Conservation (phyloP, 2,329 filamentous ascomycete genomes). For the Botryotinia narcissicola region DNA sequence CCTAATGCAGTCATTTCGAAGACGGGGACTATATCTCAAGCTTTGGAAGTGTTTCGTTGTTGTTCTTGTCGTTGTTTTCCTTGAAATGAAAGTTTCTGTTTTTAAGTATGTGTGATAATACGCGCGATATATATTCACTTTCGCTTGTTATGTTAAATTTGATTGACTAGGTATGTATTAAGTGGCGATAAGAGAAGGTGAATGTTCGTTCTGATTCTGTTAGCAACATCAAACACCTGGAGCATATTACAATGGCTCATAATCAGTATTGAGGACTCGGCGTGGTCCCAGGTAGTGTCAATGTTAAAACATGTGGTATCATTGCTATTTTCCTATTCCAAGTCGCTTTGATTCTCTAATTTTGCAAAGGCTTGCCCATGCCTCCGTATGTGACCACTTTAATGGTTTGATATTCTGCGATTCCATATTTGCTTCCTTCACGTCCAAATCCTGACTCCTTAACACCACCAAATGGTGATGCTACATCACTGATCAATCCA, state of each 20-base stretch:
- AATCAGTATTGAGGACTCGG: neutral
- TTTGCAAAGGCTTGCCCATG: slow-evolving; percentile 56
- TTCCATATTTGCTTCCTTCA: slow-evolving; percentile 53
- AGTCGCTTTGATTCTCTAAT: slow-evolving; percentile 16
- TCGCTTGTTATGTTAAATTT: neutral
- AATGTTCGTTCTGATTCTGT: neutral
- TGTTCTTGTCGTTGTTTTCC: neutral
- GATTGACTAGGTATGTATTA: neutral
- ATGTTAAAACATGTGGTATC: slow-evolving; percentile 3
- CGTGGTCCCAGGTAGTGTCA: neutral
- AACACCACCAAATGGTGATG: slow-evolving; percentile 55
- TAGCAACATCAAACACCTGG: neutral
- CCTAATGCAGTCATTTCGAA: neutral
- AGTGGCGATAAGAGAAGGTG: neutral
- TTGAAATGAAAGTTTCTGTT: neutral
- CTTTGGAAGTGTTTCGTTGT: neutral
- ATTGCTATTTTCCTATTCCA: slow-evolving; percentile 3
- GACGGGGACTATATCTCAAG: neutral
- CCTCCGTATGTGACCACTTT: slow-evolving; percentile 55
- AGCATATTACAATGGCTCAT: neutral
- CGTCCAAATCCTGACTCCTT: slow-evolving; percentile 56
- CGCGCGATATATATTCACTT: neutral
- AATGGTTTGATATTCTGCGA: slow-evolving; percentile 52
- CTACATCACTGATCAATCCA: slow-evolving; percentile 56
- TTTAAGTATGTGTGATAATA: neutral